Percentiles rank a stretch among this genome's conserved stretches.
Evolutionary conservation across 129 eudicot species (phyloP).

Genomic region (Ambrosia artemisiifolia): DNA sequence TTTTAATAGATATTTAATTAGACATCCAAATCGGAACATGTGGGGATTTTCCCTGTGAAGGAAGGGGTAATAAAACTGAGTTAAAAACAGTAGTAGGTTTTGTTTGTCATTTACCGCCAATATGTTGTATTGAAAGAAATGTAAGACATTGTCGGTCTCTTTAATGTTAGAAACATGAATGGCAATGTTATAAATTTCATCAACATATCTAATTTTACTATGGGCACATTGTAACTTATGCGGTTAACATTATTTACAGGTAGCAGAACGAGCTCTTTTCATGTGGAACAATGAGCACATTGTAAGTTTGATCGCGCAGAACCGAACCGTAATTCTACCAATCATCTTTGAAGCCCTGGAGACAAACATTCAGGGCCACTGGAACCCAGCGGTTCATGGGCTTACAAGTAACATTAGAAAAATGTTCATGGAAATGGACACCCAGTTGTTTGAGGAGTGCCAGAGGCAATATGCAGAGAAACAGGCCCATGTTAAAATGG

Average conservation of each 20-base stretch:
- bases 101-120: background rate
- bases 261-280: conserved; percentile 82
- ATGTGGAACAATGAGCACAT: conserved; percentile 83
- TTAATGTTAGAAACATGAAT: background rate
- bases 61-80: background rate
- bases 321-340: conserved; percentile 55
- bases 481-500: conserved; percentile 37
- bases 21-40: background rate
- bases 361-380: conserved; percentile 66
- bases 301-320: conserved; percentile 58
- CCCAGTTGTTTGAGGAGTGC: conserved; percentile 69
- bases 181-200: background rate
- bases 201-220: background rate
- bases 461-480: conserved; percentile 60
- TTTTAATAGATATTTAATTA: background rate
- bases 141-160: background rate
- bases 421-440: conserved; percentile 80
- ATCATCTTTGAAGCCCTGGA: conserved; percentile 78
- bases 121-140: background rate
- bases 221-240: background rate
- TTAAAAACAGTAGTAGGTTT: no score
- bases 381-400: conserved; percentile 86
- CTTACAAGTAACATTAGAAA: conserved; percentile 70
- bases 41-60: background rate
- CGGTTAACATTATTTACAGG: conserved; percentile 37